These are phyloP conservation scores for Fraxinus sp. DNA, from an alignment of 305 asterid species.

Conservation along the genomic window DNA sequence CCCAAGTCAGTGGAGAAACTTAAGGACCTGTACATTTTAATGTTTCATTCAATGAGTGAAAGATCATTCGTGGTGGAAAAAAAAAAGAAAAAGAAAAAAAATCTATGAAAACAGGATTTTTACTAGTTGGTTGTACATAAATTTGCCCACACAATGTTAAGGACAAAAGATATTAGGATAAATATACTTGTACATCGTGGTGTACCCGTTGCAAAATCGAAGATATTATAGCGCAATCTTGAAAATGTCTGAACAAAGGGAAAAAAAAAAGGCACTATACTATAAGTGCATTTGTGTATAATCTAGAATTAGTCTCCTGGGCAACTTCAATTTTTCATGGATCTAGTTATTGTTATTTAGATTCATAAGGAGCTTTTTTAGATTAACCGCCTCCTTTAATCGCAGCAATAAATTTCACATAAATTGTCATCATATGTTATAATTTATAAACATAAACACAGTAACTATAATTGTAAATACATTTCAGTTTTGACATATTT, in stretches of 20 bases:
- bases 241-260: background rate
- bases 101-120: background rate
- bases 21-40: slow-evolving; percentile 13
- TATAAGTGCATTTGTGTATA: background rate
- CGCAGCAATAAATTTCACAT: background rate
- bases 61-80: background rate
- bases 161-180: background rate
- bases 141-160: background rate
- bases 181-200: too few species aligned
- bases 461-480: background rate
- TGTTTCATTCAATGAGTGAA: background rate
- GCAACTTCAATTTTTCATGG: background rate
- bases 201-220: too few species aligned
- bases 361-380: background rate
- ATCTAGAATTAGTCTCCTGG: background rate
- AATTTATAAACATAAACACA: background rate
- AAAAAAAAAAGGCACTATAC: background rate
- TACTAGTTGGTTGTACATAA: background rate
- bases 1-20: slow-evolving; percentile 15
- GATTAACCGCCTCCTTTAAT: background rate
- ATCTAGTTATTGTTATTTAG: background rate
- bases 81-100: background rate
- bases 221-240: background rate
- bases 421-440: background rate
- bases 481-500: background rate